phyloP scores from a whole-genome alignment of 2,329 filamentous ascomycete genomes.

The Pseudogymnoascus sp. region DNA sequence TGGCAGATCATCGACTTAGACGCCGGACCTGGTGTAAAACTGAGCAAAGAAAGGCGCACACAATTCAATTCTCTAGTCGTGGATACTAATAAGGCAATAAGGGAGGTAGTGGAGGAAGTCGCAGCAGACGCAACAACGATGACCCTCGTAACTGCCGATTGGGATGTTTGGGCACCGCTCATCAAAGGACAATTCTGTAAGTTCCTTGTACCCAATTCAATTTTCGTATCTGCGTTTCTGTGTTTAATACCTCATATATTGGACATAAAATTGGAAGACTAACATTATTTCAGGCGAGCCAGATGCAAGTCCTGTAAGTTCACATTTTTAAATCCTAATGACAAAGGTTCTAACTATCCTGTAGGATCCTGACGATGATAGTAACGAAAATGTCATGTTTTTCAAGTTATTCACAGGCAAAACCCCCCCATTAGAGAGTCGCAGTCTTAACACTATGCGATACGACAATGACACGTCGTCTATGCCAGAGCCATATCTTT shows the following conservation, averaged over 20 bases:
- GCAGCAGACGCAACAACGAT: slow-evolving; percentile 24
- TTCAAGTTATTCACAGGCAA: slow-evolving; percentile 26
- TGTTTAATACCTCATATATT: not conserved
- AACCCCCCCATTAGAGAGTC: not conserved
- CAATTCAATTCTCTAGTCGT: slow-evolving; percentile 26
- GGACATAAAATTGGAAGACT: not conserved
- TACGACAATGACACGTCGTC: slow-evolving; percentile 14
- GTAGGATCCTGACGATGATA: slow-evolving; percentile 23
- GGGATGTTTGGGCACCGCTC: slow-evolving; percentile 26
- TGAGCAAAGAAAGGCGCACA: slow-evolving; percentile 26
- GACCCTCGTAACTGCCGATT: slow-evolving; percentile 19
- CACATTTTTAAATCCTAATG: not conserved
- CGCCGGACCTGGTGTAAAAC: slow-evolving; percentile 6
- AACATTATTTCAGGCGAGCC: not conserved
- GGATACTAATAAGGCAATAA: slow-evolving; percentile 26
- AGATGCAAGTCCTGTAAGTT: not conserved
- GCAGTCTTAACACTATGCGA: slow-evolving; percentile 4
- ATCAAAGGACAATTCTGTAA: slow-evolving; percentile 30
- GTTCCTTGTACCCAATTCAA: not conserved
- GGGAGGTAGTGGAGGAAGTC: slow-evolving; percentile 21
- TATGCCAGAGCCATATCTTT: slow-evolving; percentile 8
- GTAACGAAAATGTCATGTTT: slow-evolving; percentile 29
- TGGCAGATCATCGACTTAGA: slow-evolving; percentile 14
- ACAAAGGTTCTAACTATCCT: not conserved
- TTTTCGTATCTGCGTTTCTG: not conserved